Conservation (phyloP, 495 filamentous ascomycete genomes). For the Daldinia loculata region DNA sequence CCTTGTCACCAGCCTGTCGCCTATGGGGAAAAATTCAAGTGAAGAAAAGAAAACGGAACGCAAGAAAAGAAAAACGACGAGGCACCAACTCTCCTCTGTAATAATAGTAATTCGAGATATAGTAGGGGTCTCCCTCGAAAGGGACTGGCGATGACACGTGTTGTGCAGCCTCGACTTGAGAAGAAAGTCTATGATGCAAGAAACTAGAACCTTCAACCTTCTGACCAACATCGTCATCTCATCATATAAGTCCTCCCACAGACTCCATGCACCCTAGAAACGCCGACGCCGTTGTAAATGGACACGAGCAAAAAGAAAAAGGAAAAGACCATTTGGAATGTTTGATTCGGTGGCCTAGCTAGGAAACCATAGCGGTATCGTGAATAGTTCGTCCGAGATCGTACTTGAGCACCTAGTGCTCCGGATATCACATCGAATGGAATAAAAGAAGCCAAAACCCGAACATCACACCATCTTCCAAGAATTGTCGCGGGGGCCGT, state of each 20-base stretch:
- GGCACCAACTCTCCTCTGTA: conserved; percentile 20
- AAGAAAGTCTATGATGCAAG: conserved; percentile 37
- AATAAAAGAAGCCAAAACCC: conserved; percentile 22
- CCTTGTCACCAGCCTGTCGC: conserved; percentile 17
- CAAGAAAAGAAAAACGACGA: conserved; percentile 37
- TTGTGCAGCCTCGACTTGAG: conserved; percentile 37
- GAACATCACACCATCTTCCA: conserved; percentile 24
- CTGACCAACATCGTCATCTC: conserved; percentile 37
- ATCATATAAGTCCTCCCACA: conserved; percentile 29
- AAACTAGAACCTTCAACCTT: conserved; percentile 30
- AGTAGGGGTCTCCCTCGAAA: conserved; percentile 17
- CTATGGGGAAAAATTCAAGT: conserved; percentile 2
- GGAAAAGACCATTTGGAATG: conserved; percentile 22
- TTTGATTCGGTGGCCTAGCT: conserved; percentile 23
- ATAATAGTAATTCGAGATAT: conserved; percentile 22
- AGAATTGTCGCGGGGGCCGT: background rate
- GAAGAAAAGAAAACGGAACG: conserved; percentile 16
- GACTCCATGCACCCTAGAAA: conserved; percentile 40
- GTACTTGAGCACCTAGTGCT: conserved; percentile 28
- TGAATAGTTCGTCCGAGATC: conserved; percentile 47
- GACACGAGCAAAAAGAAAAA: conserved; percentile 24
- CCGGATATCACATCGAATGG: conserved; percentile 38
- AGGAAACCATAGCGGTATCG: conserved; percentile 38
- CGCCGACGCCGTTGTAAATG: conserved; percentile 46
- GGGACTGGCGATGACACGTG: conserved; percentile 23